Conservation (phyloP, 2,329 filamentous ascomycete species). For the Epichloe uncinata region DNA sequence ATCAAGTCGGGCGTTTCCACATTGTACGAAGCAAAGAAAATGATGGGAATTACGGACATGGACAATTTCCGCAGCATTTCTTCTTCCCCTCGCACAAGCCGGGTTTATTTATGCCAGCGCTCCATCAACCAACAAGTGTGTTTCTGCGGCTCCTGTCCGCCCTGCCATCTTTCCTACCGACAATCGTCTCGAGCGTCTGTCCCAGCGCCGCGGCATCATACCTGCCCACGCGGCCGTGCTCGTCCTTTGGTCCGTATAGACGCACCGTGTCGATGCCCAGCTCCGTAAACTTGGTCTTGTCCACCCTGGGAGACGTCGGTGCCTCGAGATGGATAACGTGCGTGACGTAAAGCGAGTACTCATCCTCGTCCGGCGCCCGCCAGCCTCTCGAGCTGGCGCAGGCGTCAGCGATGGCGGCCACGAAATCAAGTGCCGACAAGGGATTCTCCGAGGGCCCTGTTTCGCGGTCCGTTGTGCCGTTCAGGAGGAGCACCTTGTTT, state of each 20-base stretch:
- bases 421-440: slow-evolving; percentile 68
- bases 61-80: not conserved
- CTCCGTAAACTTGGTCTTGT: slow-evolving; percentile 46
- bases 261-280: slow-evolving; percentile 67
- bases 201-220: slow-evolving; percentile 67
- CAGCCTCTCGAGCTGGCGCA: slow-evolving; percentile 52
- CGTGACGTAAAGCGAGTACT: slow-evolving; percentile 60
- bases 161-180: slow-evolving; percentile 41
- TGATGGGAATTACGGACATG: too few species aligned
- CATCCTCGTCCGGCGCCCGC: slow-evolving; percentile 22
- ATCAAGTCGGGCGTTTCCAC: too few species aligned
- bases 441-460: slow-evolving; percentile 55
- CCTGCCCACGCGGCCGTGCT: slow-evolving; percentile 30
- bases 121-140: slow-evolving; percentile 23
- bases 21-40: too few species aligned
- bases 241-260: slow-evolving; percentile 55
- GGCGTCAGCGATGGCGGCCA: slow-evolving; percentile 64
- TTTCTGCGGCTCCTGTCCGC: slow-evolving; percentile 30
- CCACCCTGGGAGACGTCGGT: slow-evolving; percentile 53
- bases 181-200: slow-evolving; percentile 63
- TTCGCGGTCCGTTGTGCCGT: slow-evolving; percentile 74
- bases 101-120: not conserved
- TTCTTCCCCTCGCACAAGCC: not conserved
- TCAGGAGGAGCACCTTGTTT: slow-evolving; percentile 73
- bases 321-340: slow-evolving; percentile 73